Base-by-base conservation (phyloP, 2,329 filamentous ascomycete species). In the Ophiosphaerella narmari region DNA sequence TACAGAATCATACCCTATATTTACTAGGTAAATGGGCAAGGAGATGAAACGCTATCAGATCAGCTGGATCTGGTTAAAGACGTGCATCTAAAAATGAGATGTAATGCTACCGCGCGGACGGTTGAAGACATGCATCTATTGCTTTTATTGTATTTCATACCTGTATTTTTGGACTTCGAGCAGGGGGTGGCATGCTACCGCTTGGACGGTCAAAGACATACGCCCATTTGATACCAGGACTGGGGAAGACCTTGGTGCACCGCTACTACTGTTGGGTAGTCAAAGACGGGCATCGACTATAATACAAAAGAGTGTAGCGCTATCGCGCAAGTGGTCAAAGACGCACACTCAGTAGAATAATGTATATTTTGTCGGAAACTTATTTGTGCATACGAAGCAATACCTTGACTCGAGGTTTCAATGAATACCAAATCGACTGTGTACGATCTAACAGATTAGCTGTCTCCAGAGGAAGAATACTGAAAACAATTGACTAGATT, bases 1-100 rank as follows among this genome's bases (percentile, higher is more conserved):
- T 96, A 83, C 74, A 84, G 87, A 68, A 95, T 97, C 61, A 75
- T 97, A 35, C 93, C 93, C 5, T 89, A 89, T 32, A 78, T 97
- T 14, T 97, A 97, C 76, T 97, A 26, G 9, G 18, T 7, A 34
- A 18, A 26, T 23, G 34, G n/a, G 38, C 26, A 6, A 44, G 3
- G 31, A 34, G 57, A 54, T 62, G 63, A 52, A 50, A 63, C 57
- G 66, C 67, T 71, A 70, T 59, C 50, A 41, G 47, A 39, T 24
- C 12, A 42, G 11, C 26, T 46, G 46, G 39, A 43, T 51, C 55
- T 53, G 57, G 46, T 68, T 46, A 50, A 67, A 68, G 62, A 68
- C 63, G 63, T 61, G 54, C 62, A 59, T 58, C 36, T 18, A 12
- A 12, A 36, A 3, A 4, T 7, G 18, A 49, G 52, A 50, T 62